Conservation (phyloP, 2,329 filamentous ascomycete genomes). For the Coccinonectria pachysandricola region DNA sequence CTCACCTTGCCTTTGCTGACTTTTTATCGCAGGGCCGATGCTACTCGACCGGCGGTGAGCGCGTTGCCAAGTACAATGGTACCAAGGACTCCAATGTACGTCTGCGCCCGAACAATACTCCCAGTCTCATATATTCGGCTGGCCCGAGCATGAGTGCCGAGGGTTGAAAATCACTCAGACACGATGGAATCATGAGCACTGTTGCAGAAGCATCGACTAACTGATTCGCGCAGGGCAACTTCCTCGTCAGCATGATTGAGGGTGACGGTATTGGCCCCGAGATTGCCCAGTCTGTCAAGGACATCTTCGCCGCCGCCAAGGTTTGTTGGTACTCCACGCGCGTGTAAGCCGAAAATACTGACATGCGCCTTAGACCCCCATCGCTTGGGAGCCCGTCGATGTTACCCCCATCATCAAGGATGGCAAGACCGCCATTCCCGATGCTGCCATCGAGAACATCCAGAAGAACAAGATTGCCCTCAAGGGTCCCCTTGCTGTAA, state of each 20-base stretch:
- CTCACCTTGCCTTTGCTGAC: constrained; percentile 11
- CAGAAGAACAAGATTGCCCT: constrained; percentile 93
- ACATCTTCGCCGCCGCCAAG: constrained; percentile 93
- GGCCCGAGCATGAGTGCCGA: constrained; percentile 17
- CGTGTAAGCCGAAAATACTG: constrained; percentile 11
- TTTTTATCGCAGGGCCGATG: constrained; percentile 37
- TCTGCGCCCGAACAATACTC: constrained; percentile 17
- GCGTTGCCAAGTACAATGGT: constrained; percentile 89
- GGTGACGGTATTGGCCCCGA: constrained; percentile 98
- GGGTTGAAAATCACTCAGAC: constrained; percentile 35
- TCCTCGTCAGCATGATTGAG: constrained; percentile 93
- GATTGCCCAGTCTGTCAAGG: constrained; percentile 95
- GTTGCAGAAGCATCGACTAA: too few relatives aligned
- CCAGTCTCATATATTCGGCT: constrained; percentile 16
- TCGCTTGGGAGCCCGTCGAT: constrained; percentile 95
- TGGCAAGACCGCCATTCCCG: constrained; percentile 89
- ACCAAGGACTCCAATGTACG: constrained; percentile 79
- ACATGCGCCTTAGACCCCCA: constrained; percentile 53
- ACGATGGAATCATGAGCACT: constrained; percentile 17
- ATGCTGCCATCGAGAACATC: constrained; percentile 87
- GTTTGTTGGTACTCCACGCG: constrained; percentile 37
- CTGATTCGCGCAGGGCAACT: constrained; percentile 87
- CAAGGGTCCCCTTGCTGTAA: constrained; percentile 91
- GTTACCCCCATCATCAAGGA: constrained; percentile 90
- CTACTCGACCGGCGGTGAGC: constrained; percentile 56